Evolutionary conservation across 2,329 filamentous ascomycete genomes (phyloP), one percentile per base, ranked within the genome.

Genomic region (Pyrenophora seminiperda): DNA sequence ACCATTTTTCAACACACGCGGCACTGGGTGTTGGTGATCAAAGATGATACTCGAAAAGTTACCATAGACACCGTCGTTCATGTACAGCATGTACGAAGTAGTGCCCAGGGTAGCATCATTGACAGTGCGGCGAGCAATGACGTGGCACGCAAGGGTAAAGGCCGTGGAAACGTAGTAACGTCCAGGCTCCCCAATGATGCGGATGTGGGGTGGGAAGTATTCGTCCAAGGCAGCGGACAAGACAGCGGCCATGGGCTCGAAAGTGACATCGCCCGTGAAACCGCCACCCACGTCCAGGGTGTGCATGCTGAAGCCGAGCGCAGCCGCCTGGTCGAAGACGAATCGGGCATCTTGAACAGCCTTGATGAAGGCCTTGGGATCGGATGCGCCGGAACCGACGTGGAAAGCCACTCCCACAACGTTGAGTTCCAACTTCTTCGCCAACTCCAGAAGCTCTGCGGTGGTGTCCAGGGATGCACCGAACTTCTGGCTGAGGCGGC

Each of bases 11-110:
- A 99, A 80, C 50, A 97, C 83, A 75, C 89, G 90, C 47, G 93
- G 90, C 37, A 89, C 77, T 1, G 94, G 94, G 66, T 95, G 84
- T 81, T 99, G 94, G 76, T 97, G 94, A 70, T 97, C 94, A 73
- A 97, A 99, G 80, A 97, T 96, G 81, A 97, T 97, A 84, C 91
- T 95, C 61, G 91, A 96, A 72, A 99, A 97, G 79, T 97, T 97
- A 67, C 94, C 94, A 70, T 99, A 99, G 45, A 97, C 88, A 20
- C 94, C 94, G 64, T 99, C 94, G 72, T 99, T 99, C 73, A 97
- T 79, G 74, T 99, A 99, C 38, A 97, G 78, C 94, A 97, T 99
- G 81, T 96, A 97, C 61, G 87, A 90, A 54, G 85, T 86, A 55
- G 82, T 80, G 41, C 80, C 80, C 9, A 82, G 79, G 31, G 78